A percentile compares a stretch with the other conserved stretches of the same genome.
phyloP scores from a whole-genome alignment of 2,329 filamentous ascomycete species.

The Teratosphaeria epicoccoides region DNA sequence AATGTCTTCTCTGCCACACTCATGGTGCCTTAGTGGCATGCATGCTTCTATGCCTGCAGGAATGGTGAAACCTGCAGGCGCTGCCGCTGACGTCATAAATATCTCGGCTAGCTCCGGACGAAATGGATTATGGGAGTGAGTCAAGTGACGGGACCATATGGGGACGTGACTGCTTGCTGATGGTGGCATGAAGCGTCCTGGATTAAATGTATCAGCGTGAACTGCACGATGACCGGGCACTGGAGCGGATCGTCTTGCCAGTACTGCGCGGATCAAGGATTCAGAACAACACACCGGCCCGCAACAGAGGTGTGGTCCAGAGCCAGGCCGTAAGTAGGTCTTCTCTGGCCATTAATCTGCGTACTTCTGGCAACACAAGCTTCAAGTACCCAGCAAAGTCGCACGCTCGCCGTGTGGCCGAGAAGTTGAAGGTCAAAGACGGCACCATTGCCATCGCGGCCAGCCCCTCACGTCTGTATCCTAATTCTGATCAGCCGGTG shows the following conservation, averaged over 20 bases:
- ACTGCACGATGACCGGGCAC: neutral
- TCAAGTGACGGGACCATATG: too few species aligned
- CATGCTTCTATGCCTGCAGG: too few species aligned
- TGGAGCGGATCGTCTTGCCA: neutral
- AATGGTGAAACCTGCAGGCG: too few species aligned
- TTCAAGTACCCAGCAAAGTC: conserved; percentile 68
- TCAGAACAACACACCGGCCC: neutral
- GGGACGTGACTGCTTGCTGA: too few species aligned
- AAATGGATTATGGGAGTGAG: too few species aligned
- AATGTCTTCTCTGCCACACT: neutral
- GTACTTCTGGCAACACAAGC: neutral
- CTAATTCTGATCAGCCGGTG: conserved; percentile 70
- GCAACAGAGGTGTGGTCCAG: neutral
- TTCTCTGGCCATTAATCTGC: neutral
- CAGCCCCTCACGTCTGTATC: conserved; percentile 12
- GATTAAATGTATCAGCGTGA: neutral
- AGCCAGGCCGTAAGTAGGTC: neutral
- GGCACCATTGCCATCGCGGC: conserved; percentile 81
- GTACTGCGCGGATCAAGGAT: neutral
- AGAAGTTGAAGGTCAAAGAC: conserved; percentile 53
- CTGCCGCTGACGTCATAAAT: too few species aligned
- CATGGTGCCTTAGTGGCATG: too few species aligned
- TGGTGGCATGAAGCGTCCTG: too few species aligned
- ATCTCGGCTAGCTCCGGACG: too few species aligned
- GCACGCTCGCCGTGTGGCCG: conserved; percentile 70